phyloP scores from a whole-genome alignment of 495 filamentous ascomycete species.

The Penicillium nucicola region DNA sequence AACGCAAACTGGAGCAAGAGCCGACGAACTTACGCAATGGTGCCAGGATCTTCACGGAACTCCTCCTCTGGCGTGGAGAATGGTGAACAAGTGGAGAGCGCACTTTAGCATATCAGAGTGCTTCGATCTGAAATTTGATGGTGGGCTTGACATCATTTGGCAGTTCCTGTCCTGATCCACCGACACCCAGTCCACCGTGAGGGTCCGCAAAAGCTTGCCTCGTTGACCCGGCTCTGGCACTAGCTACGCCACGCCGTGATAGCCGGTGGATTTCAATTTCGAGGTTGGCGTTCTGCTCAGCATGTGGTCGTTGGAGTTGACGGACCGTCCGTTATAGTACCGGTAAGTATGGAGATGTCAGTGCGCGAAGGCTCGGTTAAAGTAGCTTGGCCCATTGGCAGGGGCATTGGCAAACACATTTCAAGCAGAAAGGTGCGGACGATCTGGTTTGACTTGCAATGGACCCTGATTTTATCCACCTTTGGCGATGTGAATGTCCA shows the following conservation, averaged over 20 bases:
- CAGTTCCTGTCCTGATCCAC: constrained; percentile 22
- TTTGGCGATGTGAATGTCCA: too few relatives aligned
- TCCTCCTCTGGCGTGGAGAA: not conserved
- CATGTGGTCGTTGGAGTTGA: too few relatives aligned
- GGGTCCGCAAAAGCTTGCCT: constrained; percentile 1
- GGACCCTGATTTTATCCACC: too few relatives aligned
- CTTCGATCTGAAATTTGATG: not conserved
- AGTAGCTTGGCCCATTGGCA: too few relatives aligned
- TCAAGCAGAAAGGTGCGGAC: too few relatives aligned
- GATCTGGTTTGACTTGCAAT: too few relatives aligned
- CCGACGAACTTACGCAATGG: not conserved
- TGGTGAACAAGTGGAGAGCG: not conserved
- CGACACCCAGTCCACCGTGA: not conserved
- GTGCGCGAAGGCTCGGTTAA: too few relatives aligned
- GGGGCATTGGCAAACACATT: too few relatives aligned
- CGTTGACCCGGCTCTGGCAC: not conserved
- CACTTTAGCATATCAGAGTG: not conserved
- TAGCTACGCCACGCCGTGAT: not conserved
- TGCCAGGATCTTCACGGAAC: not conserved
- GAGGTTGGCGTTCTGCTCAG: not conserved
- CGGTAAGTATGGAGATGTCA: too few relatives aligned
- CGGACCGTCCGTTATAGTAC: too few relatives aligned
- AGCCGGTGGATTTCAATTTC: not conserved
- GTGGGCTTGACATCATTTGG: not conserved
- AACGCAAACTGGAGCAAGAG: not conserved